Evolutionary conservation across 306 rosid species (phyloP).

Genomic region (Prosopis cineraria): DNA sequence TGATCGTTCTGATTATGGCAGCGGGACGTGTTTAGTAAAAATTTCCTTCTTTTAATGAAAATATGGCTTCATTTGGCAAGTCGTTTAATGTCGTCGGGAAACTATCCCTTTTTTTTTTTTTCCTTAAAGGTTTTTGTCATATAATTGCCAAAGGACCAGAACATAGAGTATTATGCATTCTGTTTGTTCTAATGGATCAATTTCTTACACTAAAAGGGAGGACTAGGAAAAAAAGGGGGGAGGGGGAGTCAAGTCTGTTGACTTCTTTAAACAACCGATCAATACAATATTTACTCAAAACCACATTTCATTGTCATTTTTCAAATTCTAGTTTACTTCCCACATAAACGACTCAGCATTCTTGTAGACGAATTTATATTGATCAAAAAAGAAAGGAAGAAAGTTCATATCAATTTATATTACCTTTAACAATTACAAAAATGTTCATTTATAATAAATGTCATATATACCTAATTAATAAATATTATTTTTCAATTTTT

Average conservation of each 20-base stretch:
- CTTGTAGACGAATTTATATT: not conserved
- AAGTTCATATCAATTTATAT: too few species aligned
- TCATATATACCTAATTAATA: too few species aligned
- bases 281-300: not conserved
- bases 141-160: not conserved
- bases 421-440: too few species aligned
- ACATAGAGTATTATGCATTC: not conserved
- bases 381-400: too few species aligned
- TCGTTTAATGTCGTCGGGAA: not conserved
- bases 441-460: too few species aligned
- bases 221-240: too few species aligned
- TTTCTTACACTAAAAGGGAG: too few species aligned
- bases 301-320: not conserved
- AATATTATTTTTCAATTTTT: too few species aligned
- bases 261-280: not conserved
- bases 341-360: not conserved
- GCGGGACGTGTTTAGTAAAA: not conserved
- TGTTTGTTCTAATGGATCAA: not conserved
- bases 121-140: not conserved
- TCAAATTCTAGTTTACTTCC: not conserved
- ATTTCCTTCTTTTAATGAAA: too few species aligned
- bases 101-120: not conserved
- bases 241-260: not conserved
- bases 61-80: not conserved
- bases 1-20: not conserved